Percentiles rank a stretch among this genome's conserved stretches.
phyloP scores from a whole-genome alignment of 1,284 basidiomycete genomes.

The Entoloma clypeatum region DNA sequence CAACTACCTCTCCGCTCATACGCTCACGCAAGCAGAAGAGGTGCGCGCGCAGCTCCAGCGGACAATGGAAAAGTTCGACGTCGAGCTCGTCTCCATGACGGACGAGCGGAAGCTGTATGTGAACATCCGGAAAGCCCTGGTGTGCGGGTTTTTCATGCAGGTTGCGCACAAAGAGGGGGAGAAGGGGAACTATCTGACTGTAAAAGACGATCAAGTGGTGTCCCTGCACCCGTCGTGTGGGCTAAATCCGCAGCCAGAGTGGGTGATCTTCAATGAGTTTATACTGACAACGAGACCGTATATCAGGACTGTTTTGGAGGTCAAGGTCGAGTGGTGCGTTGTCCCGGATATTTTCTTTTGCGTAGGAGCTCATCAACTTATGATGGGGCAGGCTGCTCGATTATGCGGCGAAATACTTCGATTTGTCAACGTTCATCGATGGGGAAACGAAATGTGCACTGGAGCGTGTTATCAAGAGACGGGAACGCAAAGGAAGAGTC shows the following conservation, averaged over 20 bases:
- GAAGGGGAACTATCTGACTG: conserved; percentile 78
- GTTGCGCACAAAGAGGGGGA: conserved; percentile 94
- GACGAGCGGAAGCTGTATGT: conserved; percentile 78
- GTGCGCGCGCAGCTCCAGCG: conserved; percentile 87
- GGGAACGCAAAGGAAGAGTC: conserved; percentile 29
- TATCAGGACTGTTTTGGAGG: conserved; percentile 88
- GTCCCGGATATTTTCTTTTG: conserved; percentile 1
- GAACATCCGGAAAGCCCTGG: conserved; percentile 81
- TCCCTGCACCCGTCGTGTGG: conserved; percentile 91
- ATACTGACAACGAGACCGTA: conserved; percentile 87
- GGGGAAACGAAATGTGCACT: conserved; percentile 73
- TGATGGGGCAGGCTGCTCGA: conserved; percentile 70
- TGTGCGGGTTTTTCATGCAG: conserved; percentile 98
- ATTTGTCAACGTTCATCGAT: conserved; percentile 57
- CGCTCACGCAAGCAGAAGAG: conserved; percentile 89
- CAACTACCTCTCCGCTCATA: conserved; percentile 83
- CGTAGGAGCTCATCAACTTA: conserved; percentile 4
- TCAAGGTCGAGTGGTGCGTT: conserved; percentile 84
- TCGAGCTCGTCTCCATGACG: conserved; percentile 72
- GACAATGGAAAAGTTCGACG: conserved; percentile 86
- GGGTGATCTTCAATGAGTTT: conserved; percentile 97
- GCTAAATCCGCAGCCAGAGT: conserved; percentile 87
- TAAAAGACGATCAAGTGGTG: conserved; percentile 93
- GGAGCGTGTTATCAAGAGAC: conserved; percentile 40
- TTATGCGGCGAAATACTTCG: conserved; percentile 76